phyloP scores from a whole-genome alignment of 331 rosid species.

The Malus hybrid region DNA sequence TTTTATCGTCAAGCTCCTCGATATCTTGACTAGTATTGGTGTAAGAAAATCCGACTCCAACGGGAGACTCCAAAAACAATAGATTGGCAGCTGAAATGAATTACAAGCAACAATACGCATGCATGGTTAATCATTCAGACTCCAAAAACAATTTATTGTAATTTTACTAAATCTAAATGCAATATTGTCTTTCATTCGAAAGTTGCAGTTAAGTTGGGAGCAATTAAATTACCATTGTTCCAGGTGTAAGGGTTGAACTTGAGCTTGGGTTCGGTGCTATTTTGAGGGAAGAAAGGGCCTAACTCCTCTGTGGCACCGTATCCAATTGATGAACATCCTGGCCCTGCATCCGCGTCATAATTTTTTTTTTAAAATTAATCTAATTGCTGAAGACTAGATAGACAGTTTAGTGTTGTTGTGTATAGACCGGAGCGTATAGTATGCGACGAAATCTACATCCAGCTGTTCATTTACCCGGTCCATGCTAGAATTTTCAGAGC shows the following conservation, averaged over 20 bases:
- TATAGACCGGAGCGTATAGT: no score
- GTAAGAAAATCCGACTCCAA: conserved; percentile 86
- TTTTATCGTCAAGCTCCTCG: conserved; percentile 45
- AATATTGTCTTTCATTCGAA: no score
- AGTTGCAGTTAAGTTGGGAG: no score
- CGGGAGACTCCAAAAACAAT: conserved; percentile 71
- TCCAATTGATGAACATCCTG: conserved; percentile 85
- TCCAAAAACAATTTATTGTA: no score
- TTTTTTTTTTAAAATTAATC: no score
- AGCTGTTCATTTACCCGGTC: no score
- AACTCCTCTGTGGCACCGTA: conserved; percentile 76
- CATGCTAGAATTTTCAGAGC: no score
- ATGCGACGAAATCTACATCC: no score
- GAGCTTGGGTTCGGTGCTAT: conserved; percentile 54
- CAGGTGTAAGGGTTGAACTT: conserved; percentile 66
- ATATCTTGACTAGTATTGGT: conserved; percentile 59
- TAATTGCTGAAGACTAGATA: no score
- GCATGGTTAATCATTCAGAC: no score
- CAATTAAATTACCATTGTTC: conserved; percentile 46
- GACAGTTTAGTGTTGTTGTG: no score
- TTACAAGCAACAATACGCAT: neutral
- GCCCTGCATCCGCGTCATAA: conserved; percentile 33
- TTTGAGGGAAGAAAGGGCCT: conserved; percentile 76
- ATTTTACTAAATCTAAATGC: no score
- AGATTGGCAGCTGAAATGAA: conserved; percentile 52